Base-by-base conservation (phyloP, 2,329 filamentous ascomycete genomes). In the Diaporthe capsici region DNA sequence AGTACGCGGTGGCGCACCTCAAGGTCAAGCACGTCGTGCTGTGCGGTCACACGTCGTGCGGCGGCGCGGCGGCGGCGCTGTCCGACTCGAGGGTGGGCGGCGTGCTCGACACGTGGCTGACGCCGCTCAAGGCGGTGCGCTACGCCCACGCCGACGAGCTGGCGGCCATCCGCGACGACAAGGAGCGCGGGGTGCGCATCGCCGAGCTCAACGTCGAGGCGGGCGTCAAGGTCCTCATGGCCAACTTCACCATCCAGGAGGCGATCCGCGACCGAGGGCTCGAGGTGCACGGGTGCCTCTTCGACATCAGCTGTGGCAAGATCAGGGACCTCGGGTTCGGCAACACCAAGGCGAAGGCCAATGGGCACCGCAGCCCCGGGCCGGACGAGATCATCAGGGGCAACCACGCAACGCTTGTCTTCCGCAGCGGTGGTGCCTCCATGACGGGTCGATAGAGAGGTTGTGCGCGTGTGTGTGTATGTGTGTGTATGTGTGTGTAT, bases 141-240 rank as follows among this genome's bases (percentile, higher is more conserved):
- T 79, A 80, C 8, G 82, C 82, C 67, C 84, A 94, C 79, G 84
- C 86, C 73, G 85, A 86, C 2, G 92, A 94, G 83, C 85, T 94
- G 12, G 84, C 86, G 75, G 80, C 86, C 78, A 84, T 93, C 81
- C 76, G 84, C 82, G 85, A 93, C 86, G 86, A 87, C 79, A 84
- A 88, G 72, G 87, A 88, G 67, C 88, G 90, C 67, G 88, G 88
- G 1, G 84, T 90, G 15, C 91, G 91, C 78, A 85, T 98, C 77
- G 93, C 93, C 7, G 94, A 96, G 86, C 85, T 96, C 80, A 97
- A 97, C 82, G 94, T 97, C 25, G 87, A 91, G 79, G 87, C 89
- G 47, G 93, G 94, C 34, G 87, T 96, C 75, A 87, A 91, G 79
- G 89, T 91, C 28, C 84, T 97, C 75, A 90, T 92, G 86, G 88